Evolutionary conservation across 139 green algal genomes (phyloP), one percentile per base, ranked within the genome.

Genomic region (Penium margaritaceum): DNA sequence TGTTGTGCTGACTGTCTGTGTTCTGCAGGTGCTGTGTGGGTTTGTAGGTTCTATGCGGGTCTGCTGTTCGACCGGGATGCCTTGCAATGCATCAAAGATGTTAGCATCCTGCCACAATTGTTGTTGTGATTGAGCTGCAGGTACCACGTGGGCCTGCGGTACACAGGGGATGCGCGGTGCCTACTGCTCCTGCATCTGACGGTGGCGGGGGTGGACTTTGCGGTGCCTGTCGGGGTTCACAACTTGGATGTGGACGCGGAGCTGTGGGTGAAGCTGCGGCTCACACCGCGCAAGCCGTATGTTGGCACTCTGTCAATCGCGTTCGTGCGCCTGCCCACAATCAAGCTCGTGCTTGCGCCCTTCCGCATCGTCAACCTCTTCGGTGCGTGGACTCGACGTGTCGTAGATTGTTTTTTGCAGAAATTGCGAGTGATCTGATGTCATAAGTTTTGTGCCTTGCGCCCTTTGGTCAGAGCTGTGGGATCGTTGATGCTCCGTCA

Each of bases 211-310:
- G 37, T 77, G 15, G 44, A 76, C 15, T 44, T 44, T 9, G 30
- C 34, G 12, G 71, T 95, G 19, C 91, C 91, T 1, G 89, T 96
- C 64, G 84, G 95, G 54, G 90, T 97, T 9, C 90, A 85, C 1
- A 88, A 96, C 79, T 84, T 97, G 46, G 92, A 97, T 82, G 80
- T 97, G 44, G 89, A 97, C 69, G 93, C 87, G 72, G 75, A 86
- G 70, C 67, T 97, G 76, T 97, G 92, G 92, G 73, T 97, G 58
- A 97, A 97, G 83, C 66, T 97, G 32, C 80, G 91, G 4, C 86
- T 97, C 54, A 90, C 92, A 30, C 92, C 92, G 51, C 88, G 96
- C 83, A 89, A 83, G 72, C 92, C 92, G 34, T 97, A 89, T 79
- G 83, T 97, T 34, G 92, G 92, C 61, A 93, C 89, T 36, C 79